phyloP scores from a whole-genome alignment of 2,329 filamentous ascomycete genomes.

The Xylariaceae sp. region DNA sequence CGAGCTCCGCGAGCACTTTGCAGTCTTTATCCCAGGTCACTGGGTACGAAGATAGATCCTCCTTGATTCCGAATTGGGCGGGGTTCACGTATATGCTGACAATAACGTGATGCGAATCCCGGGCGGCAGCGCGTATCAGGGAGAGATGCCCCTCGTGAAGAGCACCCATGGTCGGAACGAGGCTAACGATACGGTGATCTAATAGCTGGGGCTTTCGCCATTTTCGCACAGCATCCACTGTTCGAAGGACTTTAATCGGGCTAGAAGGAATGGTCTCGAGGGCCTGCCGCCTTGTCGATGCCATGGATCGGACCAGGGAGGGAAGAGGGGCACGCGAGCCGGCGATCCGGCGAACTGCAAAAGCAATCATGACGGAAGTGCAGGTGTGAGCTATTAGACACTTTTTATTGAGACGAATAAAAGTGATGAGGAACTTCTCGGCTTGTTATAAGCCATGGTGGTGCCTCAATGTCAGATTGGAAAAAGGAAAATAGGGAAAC shows the following conservation, averaged over 20 bases:
- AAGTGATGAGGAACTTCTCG: slow-evolving; percentile 18
- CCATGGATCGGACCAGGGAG: slow-evolving; percentile 20
- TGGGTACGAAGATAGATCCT: slow-evolving; percentile 86
- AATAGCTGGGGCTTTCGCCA: slow-evolving; percentile 63
- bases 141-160: slow-evolving; percentile 88
- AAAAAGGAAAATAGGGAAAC: slow-evolving; percentile 13
- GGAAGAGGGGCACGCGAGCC: slow-evolving; percentile 20
- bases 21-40: slow-evolving; percentile 81
- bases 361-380: slow-evolving; percentile 21
- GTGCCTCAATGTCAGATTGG: slow-evolving; percentile 22
- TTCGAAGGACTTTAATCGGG: slow-evolving; percentile 67
- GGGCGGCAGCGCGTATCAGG: slow-evolving; percentile 76
- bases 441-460: slow-evolving; percentile 24
- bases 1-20: slow-evolving; percentile 58
- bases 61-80: slow-evolving; percentile 84
- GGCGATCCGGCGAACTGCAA: slow-evolving; percentile 19
- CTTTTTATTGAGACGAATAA: slow-evolving; percentile 5
- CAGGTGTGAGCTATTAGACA: background rate
- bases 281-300: slow-evolving; percentile 17
- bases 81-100: slow-evolving; percentile 95
- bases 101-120: slow-evolving; percentile 79
- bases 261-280: slow-evolving; percentile 49
- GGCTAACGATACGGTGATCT: slow-evolving; percentile 67
- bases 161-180: slow-evolving; percentile 97
- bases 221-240: slow-evolving; percentile 64